Evolutionary conservation across 306 rosid genomes (phyloP).

Genomic region (Rosa persica): DNA sequence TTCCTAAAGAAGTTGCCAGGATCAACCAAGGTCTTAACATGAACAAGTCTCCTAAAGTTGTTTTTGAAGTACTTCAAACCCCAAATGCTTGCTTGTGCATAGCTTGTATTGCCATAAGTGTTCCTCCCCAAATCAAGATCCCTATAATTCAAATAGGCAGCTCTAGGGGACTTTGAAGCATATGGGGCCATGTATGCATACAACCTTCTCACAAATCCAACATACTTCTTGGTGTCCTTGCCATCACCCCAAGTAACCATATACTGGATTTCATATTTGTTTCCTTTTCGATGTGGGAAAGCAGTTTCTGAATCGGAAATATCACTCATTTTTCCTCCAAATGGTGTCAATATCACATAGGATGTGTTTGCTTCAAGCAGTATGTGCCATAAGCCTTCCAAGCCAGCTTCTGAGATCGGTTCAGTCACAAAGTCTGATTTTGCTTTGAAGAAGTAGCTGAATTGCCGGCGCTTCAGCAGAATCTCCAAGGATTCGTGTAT

Average conservation of each 20-base stretch:
- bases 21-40: constrained; percentile 61
- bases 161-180: constrained; percentile 66
- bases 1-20: constrained; percentile 67
- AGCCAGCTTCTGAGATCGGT: constrained; percentile 47
- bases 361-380: constrained; percentile 41
- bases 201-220: constrained; percentile 52
- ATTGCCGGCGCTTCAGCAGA: constrained; percentile 42
- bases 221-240: constrained; percentile 30
- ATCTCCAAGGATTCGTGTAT: constrained; percentile 43
- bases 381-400: constrained; percentile 51
- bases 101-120: neutral
- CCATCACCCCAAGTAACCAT: constrained; percentile 40
- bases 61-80: constrained; percentile 68
- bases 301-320: constrained; percentile 50
- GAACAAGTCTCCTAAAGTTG: constrained; percentile 61
- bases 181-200: constrained; percentile 59
- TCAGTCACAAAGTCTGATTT: constrained; percentile 65
- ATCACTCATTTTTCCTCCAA: constrained; percentile 61
- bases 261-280: constrained; percentile 60
- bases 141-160: constrained; percentile 68
- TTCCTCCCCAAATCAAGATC: constrained; percentile 52
- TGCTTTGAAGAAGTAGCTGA: constrained; percentile 56
- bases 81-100: constrained; percentile 41
- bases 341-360: constrained; percentile 50
- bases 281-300: constrained; percentile 75